Evolutionary conservation across 1,139 yeast genomes (phyloP), one percentile per base, ranked within the genome.

Genomic region (Zhuliangozyma parablackwelliae): DNA sequence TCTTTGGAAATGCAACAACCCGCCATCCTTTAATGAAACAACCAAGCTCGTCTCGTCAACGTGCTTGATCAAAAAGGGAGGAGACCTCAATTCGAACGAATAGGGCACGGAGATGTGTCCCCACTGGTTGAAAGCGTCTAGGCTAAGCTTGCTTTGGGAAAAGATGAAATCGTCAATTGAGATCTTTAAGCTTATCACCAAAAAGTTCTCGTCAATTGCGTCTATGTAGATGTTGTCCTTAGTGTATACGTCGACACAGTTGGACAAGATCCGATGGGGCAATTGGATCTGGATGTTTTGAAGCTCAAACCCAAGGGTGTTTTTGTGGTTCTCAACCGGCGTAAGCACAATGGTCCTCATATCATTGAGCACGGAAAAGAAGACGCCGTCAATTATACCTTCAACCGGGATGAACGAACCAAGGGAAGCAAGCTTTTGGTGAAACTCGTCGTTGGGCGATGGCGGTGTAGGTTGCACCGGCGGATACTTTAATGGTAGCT

Each of bases 21-120:
- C 82, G 38, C 96, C 96, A 58, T 88, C 95, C 31, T 71, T 69
- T 37, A 87, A 63, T 2, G 86, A 70, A 0, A 82, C 75, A 7
- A 87, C 56, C 8, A 72, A 57, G 39, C 67, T 65, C 12, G 54
- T 50, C 0, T 63, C 45, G 34, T 73, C 70, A 7, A 80, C 55
- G 1, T 81, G 56, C 39, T 70, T 68, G 41, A 86, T 49, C 16
- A 67, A 59, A 40, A 76, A 75, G 1, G 95, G 92, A n/a, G 40
- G 29, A 10, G 63, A 59, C 48, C 89, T 72, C 30, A 82, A 63
- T 41, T 84, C 88, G 53, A 87, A 85, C 10, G 88, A 79, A 53
- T 82, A 83, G 1, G 95, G 95, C 27, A 77, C 75, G 3, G 85
- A 72, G 28, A 79, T 75, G 42, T 67, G 69, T 35, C 83, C 80